Conservation (phyloP, 192 early-diverging fungal species). For the Jimgerdemannia flammicorona region DNA sequence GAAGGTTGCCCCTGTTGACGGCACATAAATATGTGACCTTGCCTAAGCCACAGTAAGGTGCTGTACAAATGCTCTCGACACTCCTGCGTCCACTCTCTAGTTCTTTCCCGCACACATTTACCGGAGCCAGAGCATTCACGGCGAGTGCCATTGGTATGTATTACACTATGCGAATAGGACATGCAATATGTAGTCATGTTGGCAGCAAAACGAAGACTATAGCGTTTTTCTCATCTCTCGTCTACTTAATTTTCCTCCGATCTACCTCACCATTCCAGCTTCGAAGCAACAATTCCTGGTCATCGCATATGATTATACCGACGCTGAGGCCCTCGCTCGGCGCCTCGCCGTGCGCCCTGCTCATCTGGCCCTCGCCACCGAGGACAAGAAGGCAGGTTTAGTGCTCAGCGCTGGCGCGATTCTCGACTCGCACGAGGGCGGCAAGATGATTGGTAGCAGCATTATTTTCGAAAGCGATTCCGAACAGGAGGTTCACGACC, state of each 20-base stretch:
- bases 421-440: conserved; percentile 42
- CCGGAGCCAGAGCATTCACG: background rate
- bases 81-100: background rate
- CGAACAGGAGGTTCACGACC: conserved; percentile 36
- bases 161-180: no score
- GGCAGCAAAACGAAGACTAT: no score
- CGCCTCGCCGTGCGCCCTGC: conserved; percentile 31
- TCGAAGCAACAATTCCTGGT: conserved; percentile 36
- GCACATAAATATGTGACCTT: no score
- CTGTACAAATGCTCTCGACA: background rate
- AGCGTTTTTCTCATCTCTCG: no score
- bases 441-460: conserved; percentile 52
- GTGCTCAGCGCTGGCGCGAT: conserved; percentile 48
- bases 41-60: no score
- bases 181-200: no score
- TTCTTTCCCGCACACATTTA: background rate
- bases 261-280: background rate
- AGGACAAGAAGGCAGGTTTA: conserved; percentile 19
- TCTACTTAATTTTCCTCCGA: background rate
- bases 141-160: background rate
- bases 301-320: conserved; percentile 45
- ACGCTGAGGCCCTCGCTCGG: conserved; percentile 41
- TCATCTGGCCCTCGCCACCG: conserved; percentile 40
- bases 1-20: no score
- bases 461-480: conserved; percentile 47